These are phyloP conservation scores for Debaryomyces hansenii DNA, from an alignment of 805 yeast genomes.

Conservation along the genomic window DNA sequence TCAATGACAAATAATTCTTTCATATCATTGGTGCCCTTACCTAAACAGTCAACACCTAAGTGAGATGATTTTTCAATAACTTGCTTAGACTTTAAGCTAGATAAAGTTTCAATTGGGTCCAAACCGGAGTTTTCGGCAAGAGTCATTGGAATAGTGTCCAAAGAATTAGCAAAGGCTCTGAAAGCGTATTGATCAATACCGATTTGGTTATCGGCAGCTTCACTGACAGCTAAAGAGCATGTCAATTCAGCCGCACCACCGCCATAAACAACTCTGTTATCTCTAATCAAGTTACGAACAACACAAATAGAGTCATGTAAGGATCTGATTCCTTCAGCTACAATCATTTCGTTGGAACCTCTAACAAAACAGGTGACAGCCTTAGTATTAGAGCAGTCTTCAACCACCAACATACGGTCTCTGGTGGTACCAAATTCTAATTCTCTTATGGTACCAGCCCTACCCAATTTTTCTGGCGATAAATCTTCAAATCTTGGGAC, in stretches of 20 bases:
- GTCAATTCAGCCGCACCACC: conserved; percentile 99
- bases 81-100: conserved; percentile 82
- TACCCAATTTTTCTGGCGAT: conserved; percentile 76
- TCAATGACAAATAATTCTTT: conserved; percentile 91
- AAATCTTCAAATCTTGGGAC: conserved; percentile 97
- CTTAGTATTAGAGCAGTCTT: conserved; percentile 80
- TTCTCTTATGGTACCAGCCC: conserved; percentile 82
- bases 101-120: conserved; percentile 87
- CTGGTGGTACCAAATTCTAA: conserved; percentile 94
- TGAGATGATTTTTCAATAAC: conserved; percentile 66
- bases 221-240: conserved; percentile 86
- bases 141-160: conserved; percentile 90
- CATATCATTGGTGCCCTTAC: conserved; percentile 88
- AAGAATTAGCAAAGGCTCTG: conserved; percentile 89
- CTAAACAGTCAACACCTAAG: conserved; percentile 93
- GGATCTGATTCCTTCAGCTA: conserved; percentile 95
- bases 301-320: conserved; percentile 96
- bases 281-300: conserved; percentile 90
- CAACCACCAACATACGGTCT: conserved; percentile 94
- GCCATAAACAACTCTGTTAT: conserved; percentile 95
- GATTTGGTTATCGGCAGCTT: conserved; percentile 87
- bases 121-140: conserved; percentile 97
- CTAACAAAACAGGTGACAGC: conserved; percentile 92
- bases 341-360: conserved; percentile 97
- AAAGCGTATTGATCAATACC: conserved; percentile 98